These are phyloP conservation scores for Dioscorea alata DNA, from an alignment of 106 monocot genomes.

Conservation along the genomic window DNA sequence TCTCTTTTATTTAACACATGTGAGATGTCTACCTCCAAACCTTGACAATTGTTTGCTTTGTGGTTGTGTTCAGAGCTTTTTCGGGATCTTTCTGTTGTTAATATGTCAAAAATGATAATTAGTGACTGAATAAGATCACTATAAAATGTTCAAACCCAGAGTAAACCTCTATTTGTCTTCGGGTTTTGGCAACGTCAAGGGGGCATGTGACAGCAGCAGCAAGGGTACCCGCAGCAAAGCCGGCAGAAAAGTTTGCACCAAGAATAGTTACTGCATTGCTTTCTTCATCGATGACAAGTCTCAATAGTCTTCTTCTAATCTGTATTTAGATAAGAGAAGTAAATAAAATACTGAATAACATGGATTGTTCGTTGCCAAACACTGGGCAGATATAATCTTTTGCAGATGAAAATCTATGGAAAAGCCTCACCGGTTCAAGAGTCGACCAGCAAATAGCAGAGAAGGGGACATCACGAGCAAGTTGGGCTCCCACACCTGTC, in stretches of 20 bases:
- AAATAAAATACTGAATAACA: neutral
- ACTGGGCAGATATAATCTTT: too few species aligned
- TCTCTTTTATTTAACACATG: too few species aligned
- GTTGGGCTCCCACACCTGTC: slow-evolving; percentile 94
- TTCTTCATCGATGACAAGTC: slow-evolving; percentile 51
- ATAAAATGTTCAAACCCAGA: neutral
- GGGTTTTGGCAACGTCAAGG: slow-evolving; percentile 92
- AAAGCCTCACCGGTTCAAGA: slow-evolving; percentile 67
- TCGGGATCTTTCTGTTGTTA: slow-evolving; percentile 58
- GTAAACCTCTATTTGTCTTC: slow-evolving; percentile 88
- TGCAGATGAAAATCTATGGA: neutral
- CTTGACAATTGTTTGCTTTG: slow-evolving; percentile 65
- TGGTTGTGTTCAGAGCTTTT: slow-evolving; percentile 56
- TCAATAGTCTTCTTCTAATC: slow-evolving; percentile 66
- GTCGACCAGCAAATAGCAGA: slow-evolving; percentile 95
- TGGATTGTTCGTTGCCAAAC: neutral
- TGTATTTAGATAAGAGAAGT: slow-evolving; percentile 7
- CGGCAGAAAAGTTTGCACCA: slow-evolving; percentile 80
- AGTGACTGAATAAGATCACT: too few species aligned
- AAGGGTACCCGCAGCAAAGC: slow-evolving; percentile 82
- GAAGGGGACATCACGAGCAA: slow-evolving; percentile 93
- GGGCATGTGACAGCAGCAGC: slow-evolving; percentile 92
- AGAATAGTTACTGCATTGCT: slow-evolving; percentile 54
- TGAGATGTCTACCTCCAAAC: slow-evolving; percentile 54
- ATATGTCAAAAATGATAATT: too few species aligned